Evolutionary conservation across 345 rosid genomes (phyloP), one percentile per base, ranked within the genome.

Genomic region (Anacardium occidentale): DNA sequence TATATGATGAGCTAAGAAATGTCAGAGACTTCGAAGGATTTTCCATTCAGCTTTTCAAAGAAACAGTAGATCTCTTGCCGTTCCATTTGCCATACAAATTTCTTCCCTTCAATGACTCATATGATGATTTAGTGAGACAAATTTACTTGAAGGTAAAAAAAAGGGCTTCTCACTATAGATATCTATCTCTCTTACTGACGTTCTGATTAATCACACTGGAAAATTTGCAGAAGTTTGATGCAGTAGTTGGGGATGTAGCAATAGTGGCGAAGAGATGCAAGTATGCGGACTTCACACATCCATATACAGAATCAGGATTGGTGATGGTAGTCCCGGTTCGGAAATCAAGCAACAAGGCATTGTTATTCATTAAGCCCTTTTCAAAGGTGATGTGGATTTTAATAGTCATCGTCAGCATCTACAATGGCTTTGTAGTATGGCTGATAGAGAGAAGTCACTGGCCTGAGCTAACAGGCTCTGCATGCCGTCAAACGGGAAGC

Each of bases 341-440:
- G 25, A 53, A 42, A 58, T 9, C 24, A 42, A 32, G 66, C 57
- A 67, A 69, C 51, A 72, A 64, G 56, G 62, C 67, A 34, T 79
- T 71, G 76, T 18, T 75, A 40, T 61, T 79, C 57, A 15, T 51
- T 53, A 79, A 75, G 61, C 76, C 82, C 5, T 79, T 62, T 50
- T 71, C 82, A 37, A 66, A 2, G 7, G 2, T 48, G 42, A 48
- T 75, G 82, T 75, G 82, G 82, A 45, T 63, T 12, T 34, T 75
- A 21, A 69, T 51, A 3, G 18, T 21, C 6, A 10, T 59, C 62
- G 17, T 75, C 5, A 75, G 60, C 40, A 17, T 75, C 55, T 79
- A 71, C 60, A 79, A 75, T 56, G 82, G 82, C 11, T 79, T 79
- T 20, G 76, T 75, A 11, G 71, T 79, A 7, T 75, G 75, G 83